These are phyloP conservation scores for Isabelozyma heimii DNA, from an alignment of 805 yeast genomes.

Conservation along the genomic window DNA sequence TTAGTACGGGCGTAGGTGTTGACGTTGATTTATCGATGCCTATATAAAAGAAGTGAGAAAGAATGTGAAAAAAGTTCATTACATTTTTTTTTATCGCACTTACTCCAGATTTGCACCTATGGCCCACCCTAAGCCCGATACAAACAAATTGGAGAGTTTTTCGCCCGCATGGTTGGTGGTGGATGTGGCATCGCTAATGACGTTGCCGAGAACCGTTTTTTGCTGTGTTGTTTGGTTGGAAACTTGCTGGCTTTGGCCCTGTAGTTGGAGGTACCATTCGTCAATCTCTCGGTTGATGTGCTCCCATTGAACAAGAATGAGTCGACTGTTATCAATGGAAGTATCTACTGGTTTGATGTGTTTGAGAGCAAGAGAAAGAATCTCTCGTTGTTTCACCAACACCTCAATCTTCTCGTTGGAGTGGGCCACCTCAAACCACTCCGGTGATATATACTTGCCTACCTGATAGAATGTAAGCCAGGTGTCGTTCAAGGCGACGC, in stretches of 20 bases:
- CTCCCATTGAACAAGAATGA: conserved; percentile 65
- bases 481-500: conserved; percentile 21
- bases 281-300: conserved; percentile 38
- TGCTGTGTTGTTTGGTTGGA: conserved; percentile 2
- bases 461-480: conserved; percentile 81
- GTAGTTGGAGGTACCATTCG: conserved; percentile 7
- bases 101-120: conserved; percentile 46
- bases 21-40: not conserved
- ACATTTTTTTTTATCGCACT: not conserved
- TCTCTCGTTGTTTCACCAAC: conserved; percentile 49
- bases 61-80: not conserved
- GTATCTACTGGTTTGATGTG: conserved; percentile 30
- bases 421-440: conserved; percentile 26
- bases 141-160: conserved; percentile 49
- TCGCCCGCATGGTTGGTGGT: conserved; percentile 39
- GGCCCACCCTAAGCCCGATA: conserved; percentile 62
- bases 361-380: conserved; percentile 51
- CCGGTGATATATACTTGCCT: conserved; percentile 47
- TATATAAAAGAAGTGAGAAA: not conserved
- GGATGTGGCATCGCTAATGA: conserved; percentile 26
- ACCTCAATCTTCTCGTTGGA: conserved; percentile 15
- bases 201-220: conserved; percentile 10
- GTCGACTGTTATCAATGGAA: conserved; percentile 52
- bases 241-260: not conserved
- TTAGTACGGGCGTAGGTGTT: conserved; percentile 1